These are phyloP conservation scores for Ophioceras dolichostomum DNA, from an alignment of 2,329 filamentous ascomycete genomes.

Conservation along the genomic window DNA sequence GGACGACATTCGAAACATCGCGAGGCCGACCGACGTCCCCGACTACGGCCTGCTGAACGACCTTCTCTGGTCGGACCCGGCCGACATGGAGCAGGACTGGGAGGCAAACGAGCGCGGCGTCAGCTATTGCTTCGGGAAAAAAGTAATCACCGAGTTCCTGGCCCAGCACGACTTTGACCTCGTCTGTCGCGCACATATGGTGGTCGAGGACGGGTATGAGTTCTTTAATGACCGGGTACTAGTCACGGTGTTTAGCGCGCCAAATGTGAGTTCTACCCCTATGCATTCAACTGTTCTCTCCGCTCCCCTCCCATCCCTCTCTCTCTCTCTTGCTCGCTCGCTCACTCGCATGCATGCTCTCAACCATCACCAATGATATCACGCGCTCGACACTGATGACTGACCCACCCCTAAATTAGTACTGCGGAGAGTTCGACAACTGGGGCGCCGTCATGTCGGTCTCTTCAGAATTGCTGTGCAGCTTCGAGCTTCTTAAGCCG, in stretches of 20 bases:
- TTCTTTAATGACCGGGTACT: conserved; percentile 94
- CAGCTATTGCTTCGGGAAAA: conserved; percentile 97
- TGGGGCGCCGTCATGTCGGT: conserved; percentile 99
- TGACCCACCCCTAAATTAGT: no score
- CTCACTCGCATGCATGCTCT: background rate
- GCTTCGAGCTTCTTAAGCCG: conserved; percentile 92
- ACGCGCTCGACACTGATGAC: conserved; percentile 11
- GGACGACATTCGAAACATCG: conserved; percentile 96
- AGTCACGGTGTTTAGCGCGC: conserved; percentile 94
- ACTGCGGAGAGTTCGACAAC: conserved; percentile 98
- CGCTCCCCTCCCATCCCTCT: background rate
- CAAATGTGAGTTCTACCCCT: conserved; percentile 74
- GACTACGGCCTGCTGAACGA: conserved; percentile 95
- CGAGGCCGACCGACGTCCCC: conserved; percentile 88
- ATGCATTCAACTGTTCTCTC: background rate
- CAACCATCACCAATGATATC: background rate
- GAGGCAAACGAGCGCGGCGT: conserved; percentile 94
- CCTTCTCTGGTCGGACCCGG: conserved; percentile 91
- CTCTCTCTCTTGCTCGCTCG: background rate
- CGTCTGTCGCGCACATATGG: conserved; percentile 96
- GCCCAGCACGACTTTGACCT: conserved; percentile 93
- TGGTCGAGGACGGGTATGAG: conserved; percentile 97
- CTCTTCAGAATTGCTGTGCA: conserved; percentile 83
- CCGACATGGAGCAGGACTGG: conserved; percentile 97
- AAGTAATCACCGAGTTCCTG: conserved; percentile 93